Evolutionary conservation across 2,329 filamentous ascomycete species (phyloP), one percentile per base, ranked within the genome.

Genomic region (Penicillium aurantiogriseum): DNA sequence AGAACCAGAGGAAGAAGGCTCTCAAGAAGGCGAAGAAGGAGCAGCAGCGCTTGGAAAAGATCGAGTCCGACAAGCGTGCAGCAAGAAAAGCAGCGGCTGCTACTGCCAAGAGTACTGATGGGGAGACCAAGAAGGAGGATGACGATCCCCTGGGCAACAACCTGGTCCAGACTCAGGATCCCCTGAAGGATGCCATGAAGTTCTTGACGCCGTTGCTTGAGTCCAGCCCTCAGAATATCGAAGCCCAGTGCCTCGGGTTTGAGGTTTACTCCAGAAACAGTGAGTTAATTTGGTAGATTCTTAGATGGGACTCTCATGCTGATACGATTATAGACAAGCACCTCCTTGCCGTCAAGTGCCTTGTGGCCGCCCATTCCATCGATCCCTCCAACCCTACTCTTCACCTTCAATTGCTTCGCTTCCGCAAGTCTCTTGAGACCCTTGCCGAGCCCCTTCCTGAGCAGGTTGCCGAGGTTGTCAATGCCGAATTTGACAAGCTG

Each of bases 21-120:
- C 82, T 88, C 29, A 96, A 96, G 80, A 96, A 96, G 79, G 90
- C 91, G 0, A 91, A 88, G 76, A 94, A 90, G 72, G 91, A 93
- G 67, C 86, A 85, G 25, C 84, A 87, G 63, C 86, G 84, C 65
- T 80, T 88, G 35, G 89, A 92, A 73, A 87, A 90, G 69, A 88
- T 90, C 64, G 90, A 92, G 40, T 88, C 88, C 27, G 91, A 92
- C 64, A 90, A 91, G 79, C 88, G 88, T 63, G 92, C 96, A 63
- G 90, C 91, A 7, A 91, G 95, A 73, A 93, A 92, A 79, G 82
- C 84, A 27, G 83, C 85, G 54, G 81, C 80, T 25, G 81, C 83
- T 33, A 84, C 83, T 40, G 84, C 83, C 27, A 89, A 87, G 59
- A 79, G 80, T 56, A 63, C 70, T 19, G 76, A 78, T 53, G 82